Percentiles rank a stretch among this genome's conserved stretches.
Conservation (phyloP, 179 eudicot genomes). For the Heliamphora pulchella region DNA sequence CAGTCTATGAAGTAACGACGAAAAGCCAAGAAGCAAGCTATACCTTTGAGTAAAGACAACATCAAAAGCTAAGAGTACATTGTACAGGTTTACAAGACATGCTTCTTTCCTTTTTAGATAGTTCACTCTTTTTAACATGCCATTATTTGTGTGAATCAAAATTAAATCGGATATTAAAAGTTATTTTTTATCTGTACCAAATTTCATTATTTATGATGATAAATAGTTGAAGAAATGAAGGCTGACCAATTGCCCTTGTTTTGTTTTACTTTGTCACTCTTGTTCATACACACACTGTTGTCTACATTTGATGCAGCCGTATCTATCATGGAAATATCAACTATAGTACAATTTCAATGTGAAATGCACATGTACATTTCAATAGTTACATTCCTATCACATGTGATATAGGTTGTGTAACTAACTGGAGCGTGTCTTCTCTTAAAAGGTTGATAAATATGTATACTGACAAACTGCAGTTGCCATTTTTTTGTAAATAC, state of each 20-base stretch:
- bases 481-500: background rate
- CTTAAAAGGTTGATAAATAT: background rate
- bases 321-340: background rate
- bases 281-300: background rate
- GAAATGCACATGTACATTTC: background rate
- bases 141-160: background rate
- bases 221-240: background rate
- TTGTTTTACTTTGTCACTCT: background rate
- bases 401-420: background rate
- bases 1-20: background rate
- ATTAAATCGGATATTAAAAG: too few species aligned
- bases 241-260: background rate
- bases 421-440: background rate
- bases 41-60: background rate
- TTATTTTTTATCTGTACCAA: too few species aligned
- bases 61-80: background rate
- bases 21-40: constrained; percentile 6
- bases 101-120: background rate
- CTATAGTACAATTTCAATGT: background rate
- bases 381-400: background rate
- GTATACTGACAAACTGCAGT: background rate
- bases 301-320: background rate
- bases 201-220: background rate
- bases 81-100: background rate
- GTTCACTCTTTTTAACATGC: background rate